Base-by-base conservation (phyloP, 192 early-diverging fungal species). In the Coemansia sp. region DNA sequence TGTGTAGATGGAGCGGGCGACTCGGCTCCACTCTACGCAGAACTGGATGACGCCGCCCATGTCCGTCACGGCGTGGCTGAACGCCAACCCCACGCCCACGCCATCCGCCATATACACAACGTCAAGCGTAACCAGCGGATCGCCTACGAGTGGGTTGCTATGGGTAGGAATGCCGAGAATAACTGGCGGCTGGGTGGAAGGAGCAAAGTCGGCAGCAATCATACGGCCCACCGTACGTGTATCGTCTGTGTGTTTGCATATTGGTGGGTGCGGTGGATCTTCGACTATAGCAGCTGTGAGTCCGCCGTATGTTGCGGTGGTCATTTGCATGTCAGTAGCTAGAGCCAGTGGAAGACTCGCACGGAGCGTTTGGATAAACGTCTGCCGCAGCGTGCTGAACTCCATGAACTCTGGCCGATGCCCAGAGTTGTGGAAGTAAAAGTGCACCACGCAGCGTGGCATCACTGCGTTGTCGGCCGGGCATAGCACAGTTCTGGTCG, bases 61-160 rank as follows among this genome's bases (percentile, higher is more conserved):
- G 22, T 75, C 73, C 10, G 24, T 38, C 5, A 75, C 29, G 0
- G 63, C 63, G 48, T 75, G 73, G 49, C 67, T 69, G 7, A 69
- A 23, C 21, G 54, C 24, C 12, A 75, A 5, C 0, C 45, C 19
- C 22, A 75, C 8, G 2, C 73, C 73, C 4, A 69, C 73, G 1
- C 73, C 73, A 17, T 75, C 73, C 8, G 25, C 15, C 67, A 75
- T 58, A 32, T 75, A 70, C 19, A 69, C 73, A 14, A 63, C 38
- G 37, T 69, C 73, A 2, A 75, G 38, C 0, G 56, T 37, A 9
- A 58, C 73, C 48, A 75, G 41, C 15, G 66, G 43, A 52, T 70
- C 67, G 25, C 73, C 73, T 5, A 17, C 59, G 27, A 75, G 55
- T 19, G 67, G 73, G 24, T 75, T 66, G 10, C 29, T 17, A 10